These are phyloP conservation scores for Nothomitra cinnamomea DNA, from an alignment of 2,329 filamentous ascomycete species.

Conservation along the genomic window DNA sequence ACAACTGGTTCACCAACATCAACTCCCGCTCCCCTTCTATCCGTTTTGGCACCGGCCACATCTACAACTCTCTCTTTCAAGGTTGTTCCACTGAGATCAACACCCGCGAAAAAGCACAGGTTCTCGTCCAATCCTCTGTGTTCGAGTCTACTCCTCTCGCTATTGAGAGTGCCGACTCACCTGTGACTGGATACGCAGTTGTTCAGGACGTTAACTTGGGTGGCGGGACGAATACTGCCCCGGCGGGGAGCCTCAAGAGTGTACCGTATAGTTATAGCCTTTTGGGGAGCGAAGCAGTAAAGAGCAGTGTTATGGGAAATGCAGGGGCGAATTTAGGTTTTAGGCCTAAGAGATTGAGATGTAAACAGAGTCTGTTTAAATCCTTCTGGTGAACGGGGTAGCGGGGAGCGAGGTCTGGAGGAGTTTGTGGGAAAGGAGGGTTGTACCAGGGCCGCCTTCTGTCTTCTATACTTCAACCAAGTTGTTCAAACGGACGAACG, in stretches of 20 bases:
- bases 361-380: no score
- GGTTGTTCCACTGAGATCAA: slow-evolving; percentile 23
- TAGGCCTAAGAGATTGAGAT: no score
- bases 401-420: no score
- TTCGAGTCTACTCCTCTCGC: slow-evolving; percentile 14
- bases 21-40: slow-evolving; percentile 8
- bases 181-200: no score
- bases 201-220: slow-evolving; percentile 16
- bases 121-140: slow-evolving; percentile 26
- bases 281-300: slow-evolving; percentile 32
- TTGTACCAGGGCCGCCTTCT: no score
- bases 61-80: slow-evolving; percentile 16
- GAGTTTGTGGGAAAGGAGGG: no score
- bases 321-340: no score
- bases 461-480: no score
- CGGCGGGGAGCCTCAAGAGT: slow-evolving; percentile 31
- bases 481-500: no score
- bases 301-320: slow-evolving; percentile 11
- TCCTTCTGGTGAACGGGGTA: no score
- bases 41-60: slow-evolving; percentile 7
- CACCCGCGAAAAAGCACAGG: slow-evolving; percentile 25
- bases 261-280: slow-evolving; percentile 37
- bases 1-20: slow-evolving; percentile 15
- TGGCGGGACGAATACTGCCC: slow-evolving; percentile 30
- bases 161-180: no score